Percentiles rank a stretch among this genome's conserved stretches.
Evolutionary conservation across 2,329 filamentous ascomycete species (phyloP).

Genomic region (Alternaria alternata): DNA sequence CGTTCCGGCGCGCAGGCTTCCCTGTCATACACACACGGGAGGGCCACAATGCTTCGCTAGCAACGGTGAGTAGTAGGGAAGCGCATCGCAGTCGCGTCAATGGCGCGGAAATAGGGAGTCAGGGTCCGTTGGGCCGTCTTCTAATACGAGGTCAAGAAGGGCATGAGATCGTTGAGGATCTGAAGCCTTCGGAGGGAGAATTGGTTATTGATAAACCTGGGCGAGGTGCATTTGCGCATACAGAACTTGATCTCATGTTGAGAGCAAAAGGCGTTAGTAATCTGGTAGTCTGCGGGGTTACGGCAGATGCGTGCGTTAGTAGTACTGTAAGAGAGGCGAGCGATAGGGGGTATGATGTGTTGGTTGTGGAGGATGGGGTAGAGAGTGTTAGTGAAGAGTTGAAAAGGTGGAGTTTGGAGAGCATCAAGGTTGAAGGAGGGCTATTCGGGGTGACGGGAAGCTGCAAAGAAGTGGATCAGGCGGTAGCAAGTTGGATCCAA

Average conservation of each 20-base stretch:
- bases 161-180: conserved; percentile 65
- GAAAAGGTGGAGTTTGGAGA: conserved; percentile 23
- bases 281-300: conserved; percentile 63
- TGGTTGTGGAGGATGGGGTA: conserved; percentile 60
- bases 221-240: conserved; percentile 62
- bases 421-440: conserved; percentile 3
- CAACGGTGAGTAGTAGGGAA: conserved; percentile 65
- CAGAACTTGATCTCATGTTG: conserved; percentile 62
- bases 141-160: conserved; percentile 56
- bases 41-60: conserved; percentile 63
- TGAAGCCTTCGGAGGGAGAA: conserved; percentile 50
- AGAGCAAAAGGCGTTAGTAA: conserved; percentile 62
- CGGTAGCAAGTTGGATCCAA: conserved; percentile 32
- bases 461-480: conserved; percentile 33
- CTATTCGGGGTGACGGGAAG: conserved; percentile 39
- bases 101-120: conserved; percentile 59
- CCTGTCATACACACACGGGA: conserved; percentile 62
- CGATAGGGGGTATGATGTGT: conserved; percentile 63
- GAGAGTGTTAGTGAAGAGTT: conserved; percentile 40
- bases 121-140: conserved; percentile 65
- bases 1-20: conserved; percentile 53
- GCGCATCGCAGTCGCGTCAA: conserved; percentile 62
- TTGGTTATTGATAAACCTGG: conserved; percentile 63
- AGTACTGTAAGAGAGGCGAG: conserved; percentile 65
- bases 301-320: conserved; percentile 64